phyloP scores from a whole-genome alignment of 2,329 filamentous ascomycete genomes.

The Cercospora sp. region DNA sequence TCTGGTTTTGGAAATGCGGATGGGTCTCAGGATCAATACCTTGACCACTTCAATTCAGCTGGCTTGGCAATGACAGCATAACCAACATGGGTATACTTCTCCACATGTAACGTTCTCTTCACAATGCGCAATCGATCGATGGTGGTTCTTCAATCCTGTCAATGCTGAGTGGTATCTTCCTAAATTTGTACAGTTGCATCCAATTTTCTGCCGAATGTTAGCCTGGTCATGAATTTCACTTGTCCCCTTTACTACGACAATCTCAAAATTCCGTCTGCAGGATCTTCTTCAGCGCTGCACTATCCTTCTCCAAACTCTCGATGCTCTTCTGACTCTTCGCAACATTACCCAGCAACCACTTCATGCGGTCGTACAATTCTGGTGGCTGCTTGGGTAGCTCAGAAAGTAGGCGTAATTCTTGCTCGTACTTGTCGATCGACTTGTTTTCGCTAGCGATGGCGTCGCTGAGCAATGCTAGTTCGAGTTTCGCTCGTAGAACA shows the following conservation, averaged over 20 bases:
- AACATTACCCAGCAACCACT: conserved; percentile 74
- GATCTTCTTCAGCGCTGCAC: conserved; percentile 69
- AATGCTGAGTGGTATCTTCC: conserved; percentile 14
- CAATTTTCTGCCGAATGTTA: conserved; percentile 12
- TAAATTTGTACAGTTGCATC: conserved; percentile 20
- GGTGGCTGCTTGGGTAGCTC: conserved; percentile 68
- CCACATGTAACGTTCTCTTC: background rate
- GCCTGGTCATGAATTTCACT: background rate
- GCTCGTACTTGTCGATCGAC: conserved; percentile 75
- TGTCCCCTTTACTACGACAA: background rate
- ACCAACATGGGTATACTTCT: background rate
- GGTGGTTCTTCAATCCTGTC: background rate
- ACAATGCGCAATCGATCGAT: background rate
- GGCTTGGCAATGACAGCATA: background rate
- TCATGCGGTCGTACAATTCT: conserved; percentile 65
- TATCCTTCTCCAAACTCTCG: conserved; percentile 70
- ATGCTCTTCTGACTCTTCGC: conserved; percentile 74
- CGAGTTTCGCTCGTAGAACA: conserved; percentile 70
- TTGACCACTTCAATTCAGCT: background rate
- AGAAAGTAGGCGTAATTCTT: conserved; percentile 72
- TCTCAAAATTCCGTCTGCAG: conserved; percentile 55
- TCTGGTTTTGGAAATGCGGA: background rate
- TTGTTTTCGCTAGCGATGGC: conserved; percentile 70
- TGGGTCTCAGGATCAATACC: background rate
- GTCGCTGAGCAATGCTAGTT: conserved; percentile 67